Conservation (phyloP, 768 basidiomycete genomes). For the Lentinula guzmanii region DNA sequence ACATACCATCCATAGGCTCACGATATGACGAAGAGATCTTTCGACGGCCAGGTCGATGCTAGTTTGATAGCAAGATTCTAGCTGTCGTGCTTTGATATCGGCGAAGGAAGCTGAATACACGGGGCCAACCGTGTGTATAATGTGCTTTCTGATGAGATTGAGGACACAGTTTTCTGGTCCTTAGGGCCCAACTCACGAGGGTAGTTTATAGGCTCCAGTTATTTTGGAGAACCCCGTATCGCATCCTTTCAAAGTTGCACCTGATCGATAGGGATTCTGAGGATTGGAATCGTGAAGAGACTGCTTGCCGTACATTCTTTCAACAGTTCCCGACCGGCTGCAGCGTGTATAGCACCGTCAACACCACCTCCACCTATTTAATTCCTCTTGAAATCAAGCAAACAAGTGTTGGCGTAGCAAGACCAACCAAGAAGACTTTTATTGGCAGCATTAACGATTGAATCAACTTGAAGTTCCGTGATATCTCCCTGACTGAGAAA, state of each 20-base stretch:
- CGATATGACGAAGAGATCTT: conserved; percentile 58
- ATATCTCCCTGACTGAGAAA: conserved; percentile 69
- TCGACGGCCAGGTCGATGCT: conserved; percentile 59
- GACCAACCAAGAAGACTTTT: conserved; percentile 54
- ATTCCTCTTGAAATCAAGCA: neutral
- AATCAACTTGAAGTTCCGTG: conserved; percentile 61
- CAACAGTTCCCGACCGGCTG: conserved; percentile 60
- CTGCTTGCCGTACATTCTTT: conserved; percentile 55
- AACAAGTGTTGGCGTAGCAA: neutral
- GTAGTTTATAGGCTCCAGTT: conserved; percentile 69
- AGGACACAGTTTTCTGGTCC: neutral
- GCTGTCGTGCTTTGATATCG: conserved; percentile 41
- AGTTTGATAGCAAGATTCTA: conserved; percentile 63
- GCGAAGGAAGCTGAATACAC: conserved; percentile 41
- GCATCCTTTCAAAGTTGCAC: conserved; percentile 60
- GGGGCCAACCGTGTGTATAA: conserved; percentile 84
- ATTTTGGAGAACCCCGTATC: conserved; percentile 73
- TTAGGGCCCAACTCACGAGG: conserved; percentile 47
- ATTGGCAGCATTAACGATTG: conserved; percentile 84
- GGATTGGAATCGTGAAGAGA: neutral
- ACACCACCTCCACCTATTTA: conserved; percentile 79
- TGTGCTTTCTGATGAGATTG: conserved; percentile 41
- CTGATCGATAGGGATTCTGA: conserved; percentile 24
- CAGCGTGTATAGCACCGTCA: conserved; percentile 76
- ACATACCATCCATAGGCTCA: conserved; percentile 23